These are phyloP conservation scores for Withania somnifera DNA, from an alignment of 305 asterid species.

Conservation along the genomic window DNA sequence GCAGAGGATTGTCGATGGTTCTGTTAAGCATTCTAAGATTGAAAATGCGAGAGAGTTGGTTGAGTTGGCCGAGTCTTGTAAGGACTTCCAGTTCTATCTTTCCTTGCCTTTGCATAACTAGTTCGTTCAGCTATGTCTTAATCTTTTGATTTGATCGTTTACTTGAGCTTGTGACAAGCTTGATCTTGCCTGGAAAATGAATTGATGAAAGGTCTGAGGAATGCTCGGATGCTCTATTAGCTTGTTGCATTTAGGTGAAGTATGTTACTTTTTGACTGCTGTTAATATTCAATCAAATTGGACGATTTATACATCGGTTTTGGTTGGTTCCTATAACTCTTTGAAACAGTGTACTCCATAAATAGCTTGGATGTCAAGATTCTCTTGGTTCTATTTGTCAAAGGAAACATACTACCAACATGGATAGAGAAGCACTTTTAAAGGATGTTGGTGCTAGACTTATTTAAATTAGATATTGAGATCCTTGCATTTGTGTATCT, in stretches of 20 bases:
- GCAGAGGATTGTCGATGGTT: constrained; percentile 23
- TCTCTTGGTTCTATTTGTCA: neutral
- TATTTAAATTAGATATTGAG: too few species aligned
- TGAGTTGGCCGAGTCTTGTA: constrained; percentile 5
- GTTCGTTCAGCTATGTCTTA: neutral
- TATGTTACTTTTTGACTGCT: neutral
- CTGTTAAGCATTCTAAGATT: constrained; percentile 21
- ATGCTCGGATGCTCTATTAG: neutral
- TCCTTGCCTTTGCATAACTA: neutral
- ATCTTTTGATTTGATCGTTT: neutral
- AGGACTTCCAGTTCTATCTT: neutral
- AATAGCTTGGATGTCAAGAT: neutral
- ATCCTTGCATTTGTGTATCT: too few species aligned
- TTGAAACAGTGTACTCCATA: neutral
- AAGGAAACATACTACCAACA: neutral
- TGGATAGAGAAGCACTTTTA: neutral
- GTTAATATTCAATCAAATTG: neutral
- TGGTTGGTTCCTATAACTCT: neutral
- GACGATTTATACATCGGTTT: neutral
- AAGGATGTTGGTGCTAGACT: neutral
- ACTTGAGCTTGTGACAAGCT: neutral
- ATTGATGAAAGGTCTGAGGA: neutral
- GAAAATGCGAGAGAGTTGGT: constrained; percentile 27
- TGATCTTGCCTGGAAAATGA: neutral
- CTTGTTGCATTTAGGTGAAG: neutral